Base-by-base conservation (phyloP, 768 basidiomycete species). In the Filobasidium floriforme region DNA sequence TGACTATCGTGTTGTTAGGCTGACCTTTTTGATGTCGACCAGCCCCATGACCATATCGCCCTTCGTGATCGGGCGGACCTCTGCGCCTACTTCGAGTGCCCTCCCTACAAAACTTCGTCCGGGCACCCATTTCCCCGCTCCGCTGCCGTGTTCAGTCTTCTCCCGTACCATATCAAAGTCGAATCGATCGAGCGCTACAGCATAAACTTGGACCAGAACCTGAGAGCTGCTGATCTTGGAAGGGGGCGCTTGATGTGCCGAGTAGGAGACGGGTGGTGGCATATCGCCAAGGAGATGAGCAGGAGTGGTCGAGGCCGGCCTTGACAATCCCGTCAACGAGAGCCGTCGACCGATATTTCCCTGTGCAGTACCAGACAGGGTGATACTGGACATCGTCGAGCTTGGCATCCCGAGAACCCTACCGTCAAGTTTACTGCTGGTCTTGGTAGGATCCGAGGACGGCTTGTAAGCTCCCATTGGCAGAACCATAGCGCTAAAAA, bases 31-130 rank as follows among this genome's bases (percentile, higher is more conserved):
- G 12, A 88, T 82, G 73, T 92, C 88, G 75, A 88, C 75, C 68
- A 92, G 72, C 12, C 91, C 92, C 66, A 89, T 80, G 6, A 93
- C 88, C 87, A 92, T 90, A 71, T 96, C 92, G 5, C 90, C 89
- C 71, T 85, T 85, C 73, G 82, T 83, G 28, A 85, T 82, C 60
- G 85, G 86, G 57, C 81, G 81, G 15, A 90, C 88, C 44, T 89
- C 88, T 83, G 86, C 88, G 2, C 92, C 92, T 67, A 85, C 86
- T 73, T 90, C 89, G 59, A 93, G 75, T 49, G 88, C 87, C 46
- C 89, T 81, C 5, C 92, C 92, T 9, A 90, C 87, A 75, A 96
- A 89, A 68, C 88, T 88, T 54, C 92, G 82, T 0, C 91, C 92
- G 24, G 92, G 92, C 2, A 93, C 85, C 79, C 87, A 90, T 5